phyloP scores from a whole-genome alignment of 352 stramenopile species.

The Globisporangium solare region DNA sequence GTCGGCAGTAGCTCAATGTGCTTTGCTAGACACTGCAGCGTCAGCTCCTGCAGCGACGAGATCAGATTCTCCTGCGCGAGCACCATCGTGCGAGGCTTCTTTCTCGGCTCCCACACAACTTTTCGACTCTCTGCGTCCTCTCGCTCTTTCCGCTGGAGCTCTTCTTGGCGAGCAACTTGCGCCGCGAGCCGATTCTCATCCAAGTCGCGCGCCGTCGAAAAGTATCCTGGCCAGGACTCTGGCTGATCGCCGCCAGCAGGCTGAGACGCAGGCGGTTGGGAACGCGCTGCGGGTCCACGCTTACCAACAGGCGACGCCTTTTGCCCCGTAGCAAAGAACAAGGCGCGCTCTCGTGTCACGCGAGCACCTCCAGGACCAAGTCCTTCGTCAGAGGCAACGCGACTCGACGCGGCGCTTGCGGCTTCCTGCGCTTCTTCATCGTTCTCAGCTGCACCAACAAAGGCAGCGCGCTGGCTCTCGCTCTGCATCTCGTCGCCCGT shows the following conservation, averaged over 20 bases:
- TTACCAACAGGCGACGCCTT: constrained; percentile 2
- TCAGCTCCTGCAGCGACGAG: constrained; percentile 45
- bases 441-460: neutral
- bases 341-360: constrained; percentile 35
- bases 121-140: constrained; percentile 14
- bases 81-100: constrained; percentile 39
- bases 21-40: constrained; percentile 46
- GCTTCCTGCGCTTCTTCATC: constrained; percentile 8
- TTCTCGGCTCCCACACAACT: constrained; percentile 46
- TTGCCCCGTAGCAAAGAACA: constrained; percentile 42
- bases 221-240: constrained; percentile 77
- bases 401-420: neutral
- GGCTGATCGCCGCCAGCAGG: constrained; percentile 6
- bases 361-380: constrained; percentile 18
- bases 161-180: constrained; percentile 48
- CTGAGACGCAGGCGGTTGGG: neutral
- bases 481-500: neutral
- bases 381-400: neutral
- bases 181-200: constrained; percentile 56
- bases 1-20: constrained; percentile 65
- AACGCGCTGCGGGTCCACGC: neutral
- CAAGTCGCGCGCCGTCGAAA: constrained; percentile 55
- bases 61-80: constrained; percentile 45
- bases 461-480: neutral
- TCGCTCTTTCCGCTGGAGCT: constrained; percentile 35